These are phyloP conservation scores for Coemansia reversa DNA, from an alignment of 192 early-diverging fungal species.

Conservation along the genomic window DNA sequence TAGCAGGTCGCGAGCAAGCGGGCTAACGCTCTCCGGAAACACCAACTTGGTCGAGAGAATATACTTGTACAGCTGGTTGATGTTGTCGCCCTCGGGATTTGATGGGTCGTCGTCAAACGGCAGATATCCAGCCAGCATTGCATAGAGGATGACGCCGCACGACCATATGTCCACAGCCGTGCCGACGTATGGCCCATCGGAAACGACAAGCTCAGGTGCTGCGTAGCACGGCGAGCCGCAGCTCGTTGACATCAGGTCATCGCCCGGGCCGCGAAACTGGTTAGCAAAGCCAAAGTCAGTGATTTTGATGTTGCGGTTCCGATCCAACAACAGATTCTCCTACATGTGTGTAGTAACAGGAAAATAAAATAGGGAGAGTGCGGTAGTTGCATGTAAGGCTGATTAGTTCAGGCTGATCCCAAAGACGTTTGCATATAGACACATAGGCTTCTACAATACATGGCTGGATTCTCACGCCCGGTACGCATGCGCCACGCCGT, in stretches of 20 bases:
- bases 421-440: background rate
- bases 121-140: constrained; percentile 86
- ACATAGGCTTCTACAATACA: background rate
- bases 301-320: constrained; percentile 89
- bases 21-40: constrained; percentile 85
- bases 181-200: constrained; percentile 93
- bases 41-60: constrained; percentile 76
- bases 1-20: constrained; percentile 76
- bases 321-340: constrained; percentile 95
- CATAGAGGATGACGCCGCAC: constrained; percentile 96
- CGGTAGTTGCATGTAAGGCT: background rate
- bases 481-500: constrained; percentile 11
- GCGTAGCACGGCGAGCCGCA: constrained; percentile 99
- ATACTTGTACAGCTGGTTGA: constrained; percentile 79
- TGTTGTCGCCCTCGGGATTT: constrained; percentile 89
- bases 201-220: constrained; percentile 97
- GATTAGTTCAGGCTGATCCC: background rate
- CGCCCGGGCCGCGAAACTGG: constrained; percentile 68
- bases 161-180: constrained; percentile 98
- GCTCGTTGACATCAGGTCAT: constrained; percentile 86
- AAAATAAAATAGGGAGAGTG: background rate
- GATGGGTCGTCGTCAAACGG: constrained; percentile 90
- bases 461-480: background rate
- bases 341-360: constrained; percentile 18
- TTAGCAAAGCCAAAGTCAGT: constrained; percentile 99